A percentile compares a stretch with the other conserved stretches of the same genome.
Conservation (phyloP, 2,329 filamentous ascomycete genomes). For the Apiospora phragmitis region DNA sequence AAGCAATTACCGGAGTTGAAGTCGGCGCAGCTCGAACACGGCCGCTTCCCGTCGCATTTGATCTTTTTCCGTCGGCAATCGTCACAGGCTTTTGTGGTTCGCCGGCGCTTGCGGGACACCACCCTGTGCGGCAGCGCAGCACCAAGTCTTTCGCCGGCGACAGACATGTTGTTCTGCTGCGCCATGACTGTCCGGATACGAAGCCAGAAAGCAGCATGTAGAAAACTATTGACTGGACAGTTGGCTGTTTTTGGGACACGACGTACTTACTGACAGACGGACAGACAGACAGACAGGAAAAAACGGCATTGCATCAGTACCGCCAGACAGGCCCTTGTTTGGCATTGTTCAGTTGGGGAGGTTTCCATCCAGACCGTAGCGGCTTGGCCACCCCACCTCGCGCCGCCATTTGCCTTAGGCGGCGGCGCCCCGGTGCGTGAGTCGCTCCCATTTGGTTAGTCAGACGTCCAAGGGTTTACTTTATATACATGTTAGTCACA, state of each 20-base stretch:
- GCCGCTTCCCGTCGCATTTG: conserved; percentile 16
- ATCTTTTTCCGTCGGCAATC: conserved; percentile 17
- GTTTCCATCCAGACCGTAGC: not conserved
- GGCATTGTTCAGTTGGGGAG: not conserved
- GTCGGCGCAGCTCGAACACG: conserved; percentile 18
- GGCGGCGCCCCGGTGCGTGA: not conserved
- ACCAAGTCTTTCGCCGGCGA: not conserved
- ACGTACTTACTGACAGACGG: not conserved
- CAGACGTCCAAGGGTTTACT: not conserved
- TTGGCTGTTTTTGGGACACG: not conserved
- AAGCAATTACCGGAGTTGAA: conserved; percentile 13
- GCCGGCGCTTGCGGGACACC: conserved; percentile 10
- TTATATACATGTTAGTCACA: not conserved
- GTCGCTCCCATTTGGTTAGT: not conserved
- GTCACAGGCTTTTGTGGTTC: conserved; percentile 13
- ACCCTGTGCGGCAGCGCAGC: not conserved
- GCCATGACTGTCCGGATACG: not conserved
- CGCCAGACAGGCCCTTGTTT: not conserved
- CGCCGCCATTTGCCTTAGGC: not conserved
- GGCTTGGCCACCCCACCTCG: conserved; percentile 2
- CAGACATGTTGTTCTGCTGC: not conserved
- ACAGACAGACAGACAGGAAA: not conserved
- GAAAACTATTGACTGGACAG: not conserved
- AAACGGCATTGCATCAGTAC: not conserved
- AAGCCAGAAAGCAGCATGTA: not conserved